These are phyloP conservation scores for Xenoacremonium recifei DNA, from an alignment of 2,329 filamentous ascomycete genomes.

Conservation along the genomic window DNA sequence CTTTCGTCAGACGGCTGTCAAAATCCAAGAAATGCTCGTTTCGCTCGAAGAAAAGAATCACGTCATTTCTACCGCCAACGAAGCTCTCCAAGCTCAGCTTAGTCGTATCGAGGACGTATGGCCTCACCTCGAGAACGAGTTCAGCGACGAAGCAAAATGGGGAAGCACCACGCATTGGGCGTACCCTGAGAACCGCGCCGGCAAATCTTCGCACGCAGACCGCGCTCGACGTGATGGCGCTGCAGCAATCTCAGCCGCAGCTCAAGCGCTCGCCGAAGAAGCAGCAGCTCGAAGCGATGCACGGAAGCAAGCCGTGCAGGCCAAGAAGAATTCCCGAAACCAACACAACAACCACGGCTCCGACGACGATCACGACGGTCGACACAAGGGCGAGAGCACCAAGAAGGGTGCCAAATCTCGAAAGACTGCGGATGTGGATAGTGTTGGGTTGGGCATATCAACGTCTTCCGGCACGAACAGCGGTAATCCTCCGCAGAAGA, in stretches of 20 bases:
- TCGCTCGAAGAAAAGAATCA: slow-evolving; percentile 98
- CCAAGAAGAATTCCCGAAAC: slow-evolving; percentile 69
- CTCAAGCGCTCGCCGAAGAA: slow-evolving; percentile 76
- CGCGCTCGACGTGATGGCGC: slow-evolving; percentile 76
- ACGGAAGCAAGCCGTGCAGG: slow-evolving; percentile 76
- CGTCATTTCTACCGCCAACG: slow-evolving; percentile 88
- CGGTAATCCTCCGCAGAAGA: slow-evolving; percentile 63
- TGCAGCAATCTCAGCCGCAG: slow-evolving; percentile 73
- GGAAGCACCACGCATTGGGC: slow-evolving; percentile 94
- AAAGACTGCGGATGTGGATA: slow-evolving; percentile 55
- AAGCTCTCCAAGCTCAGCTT: slow-evolving; percentile 82
- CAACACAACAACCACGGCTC: slow-evolving; percentile 58
- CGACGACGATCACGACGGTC: slow-evolving; percentile 68
- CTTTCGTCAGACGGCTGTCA: slow-evolving; percentile 74
- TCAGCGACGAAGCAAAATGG: slow-evolving; percentile 91
- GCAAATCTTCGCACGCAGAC: slow-evolving; percentile 65
- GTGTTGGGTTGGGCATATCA: slow-evolving; percentile 65
- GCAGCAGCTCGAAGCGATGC: slow-evolving; percentile 81
- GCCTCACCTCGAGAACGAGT: slow-evolving; percentile 81
- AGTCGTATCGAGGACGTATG: slow-evolving; percentile 82
- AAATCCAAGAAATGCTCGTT: slow-evolving; percentile 80
- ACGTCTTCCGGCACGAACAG: slow-evolving; percentile 52
- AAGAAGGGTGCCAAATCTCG: slow-evolving; percentile 70
- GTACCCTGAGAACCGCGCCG: slow-evolving; percentile 79
- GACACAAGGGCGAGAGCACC: slow-evolving; percentile 43